Base-by-base conservation (phyloP, 129 eudicot species). In the Saposhnikovia divaricata region DNA sequence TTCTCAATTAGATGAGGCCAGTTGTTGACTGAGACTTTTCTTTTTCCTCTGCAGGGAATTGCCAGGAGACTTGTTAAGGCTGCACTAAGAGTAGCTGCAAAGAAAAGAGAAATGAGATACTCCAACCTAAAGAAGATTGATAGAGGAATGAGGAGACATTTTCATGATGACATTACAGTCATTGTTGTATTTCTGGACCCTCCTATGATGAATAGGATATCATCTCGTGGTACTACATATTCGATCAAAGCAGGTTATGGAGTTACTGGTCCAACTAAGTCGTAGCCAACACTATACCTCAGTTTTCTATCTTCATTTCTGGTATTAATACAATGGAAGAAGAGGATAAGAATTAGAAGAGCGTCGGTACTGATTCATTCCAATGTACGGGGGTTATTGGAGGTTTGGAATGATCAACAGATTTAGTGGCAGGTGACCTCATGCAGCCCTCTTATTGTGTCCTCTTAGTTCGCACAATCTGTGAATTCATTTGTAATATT, bases 51-150 rank as follows among this genome's bases (percentile, higher is more conserved):
- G 72, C 89, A 95, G 98, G 98, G 97, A 47, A 90, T 92, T 12
- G 97, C 97, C 14, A 84, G 79, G 86, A 90, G 89, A 79, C 89
- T 95, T 45, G 87, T 92, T 42, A 90, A 95, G 79, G 91, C 89
- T 10, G 97, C 98, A 16, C 92, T 95, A 61, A 87, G 75, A 6
- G 86, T 81, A 55, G 98, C 98, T 28, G 98, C 98, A 7, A 88
- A 86, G 85, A 94, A 94, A 80, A 85, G 98, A 80, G 98, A 94
- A 85, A 90, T 95, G 97, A 84, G 98, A 82, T 95, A 90, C 82
- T 84, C 93, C 1, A 97, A 95, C 85, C 83, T 95, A 72, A 92
- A 90, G 91, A 95, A 92, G 81, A 95, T 95, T 19, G 98, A 90
- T 68, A 81, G 93, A 79, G 98, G 98, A 18, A 91, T 95, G 16